Evolutionary conservation across 371 early-diverging fungal genomes (phyloP).

Genomic region (Cokeromyces recurvatus): DNA sequence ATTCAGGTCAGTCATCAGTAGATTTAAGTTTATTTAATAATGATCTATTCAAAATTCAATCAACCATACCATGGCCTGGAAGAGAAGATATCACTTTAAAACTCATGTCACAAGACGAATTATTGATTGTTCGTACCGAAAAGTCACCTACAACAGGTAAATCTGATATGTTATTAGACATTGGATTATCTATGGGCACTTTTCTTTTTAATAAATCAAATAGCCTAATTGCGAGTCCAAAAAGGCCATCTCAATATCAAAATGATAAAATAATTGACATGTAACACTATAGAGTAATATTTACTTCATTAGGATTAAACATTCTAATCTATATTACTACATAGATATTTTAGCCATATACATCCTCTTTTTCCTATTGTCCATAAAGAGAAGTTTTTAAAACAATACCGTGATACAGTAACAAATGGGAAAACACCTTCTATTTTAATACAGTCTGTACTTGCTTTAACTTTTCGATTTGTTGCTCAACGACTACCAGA

Average conservation of each 20-base stretch:
- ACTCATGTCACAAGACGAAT: conserved; percentile 35
- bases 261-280: background rate
- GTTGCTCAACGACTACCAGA: conserved; percentile 24
- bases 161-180: conserved; percentile 24
- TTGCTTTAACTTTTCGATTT: conserved; percentile 50
- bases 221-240: too few relatives aligned
- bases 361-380: conserved; percentile 57
- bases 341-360: conserved; percentile 52
- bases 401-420: background rate
- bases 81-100: conserved; percentile 32
- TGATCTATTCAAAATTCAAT: conserved; percentile 31
- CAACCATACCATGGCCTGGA: conserved; percentile 36
- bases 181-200: conserved; percentile 27
- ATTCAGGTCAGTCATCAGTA: conserved; percentile 38
- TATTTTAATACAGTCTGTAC: conserved; percentile 37
- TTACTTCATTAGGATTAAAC: background rate
- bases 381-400: background rate
- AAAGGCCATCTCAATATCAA: background rate
- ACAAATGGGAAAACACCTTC: background rate
- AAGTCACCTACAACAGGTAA: background rate
- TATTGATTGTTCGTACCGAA: conserved; percentile 36
- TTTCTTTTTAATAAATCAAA: too few relatives aligned
- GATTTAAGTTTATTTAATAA: conserved; percentile 31
- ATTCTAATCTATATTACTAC: conserved; percentile 1
- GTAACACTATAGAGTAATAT: background rate